These are phyloP conservation scores for Circinella minor DNA, from an alignment of 371 early-diverging fungal genomes.

Conservation along the genomic window DNA sequence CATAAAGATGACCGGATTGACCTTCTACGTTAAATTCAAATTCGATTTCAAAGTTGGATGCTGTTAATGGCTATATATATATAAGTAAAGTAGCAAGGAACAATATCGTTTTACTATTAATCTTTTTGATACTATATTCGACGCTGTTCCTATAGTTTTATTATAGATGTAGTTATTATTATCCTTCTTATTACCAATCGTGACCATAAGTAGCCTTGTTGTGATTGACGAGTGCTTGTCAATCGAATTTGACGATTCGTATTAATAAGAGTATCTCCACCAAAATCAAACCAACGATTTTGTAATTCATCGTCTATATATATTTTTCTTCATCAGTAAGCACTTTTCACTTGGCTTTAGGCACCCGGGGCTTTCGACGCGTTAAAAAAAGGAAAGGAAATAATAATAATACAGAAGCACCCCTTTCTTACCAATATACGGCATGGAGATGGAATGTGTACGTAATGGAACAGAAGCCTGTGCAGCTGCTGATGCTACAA, in stretches of 20 bases:
- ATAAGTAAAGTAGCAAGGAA: neutral
- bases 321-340: neutral
- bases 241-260: constrained; percentile 80
- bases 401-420: neutral
- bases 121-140: too few species aligned
- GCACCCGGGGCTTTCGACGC: neutral
- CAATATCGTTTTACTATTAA: too few species aligned
- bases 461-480: constrained; percentile 47
- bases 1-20: constrained; percentile 67
- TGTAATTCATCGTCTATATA: constrained; percentile 68
- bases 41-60: constrained; percentile 85
- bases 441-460: constrained; percentile 71
- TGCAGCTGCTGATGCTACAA: constrained; percentile 1
- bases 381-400: neutral
- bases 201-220: constrained; percentile 90
- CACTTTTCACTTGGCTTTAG: neutral
- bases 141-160: too few species aligned
- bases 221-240: constrained; percentile 80
- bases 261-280: constrained; percentile 72
- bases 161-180: neutral
- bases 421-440: constrained; percentile 68
- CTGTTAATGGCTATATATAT: constrained; percentile 60
- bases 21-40: constrained; percentile 91
- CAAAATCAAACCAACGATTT: constrained; percentile 77
- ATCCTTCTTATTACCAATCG: constrained; percentile 50